Conservation (phyloP, 2,329 filamentous ascomycete genomes). For the Colletotrichum plurivorum region DNA sequence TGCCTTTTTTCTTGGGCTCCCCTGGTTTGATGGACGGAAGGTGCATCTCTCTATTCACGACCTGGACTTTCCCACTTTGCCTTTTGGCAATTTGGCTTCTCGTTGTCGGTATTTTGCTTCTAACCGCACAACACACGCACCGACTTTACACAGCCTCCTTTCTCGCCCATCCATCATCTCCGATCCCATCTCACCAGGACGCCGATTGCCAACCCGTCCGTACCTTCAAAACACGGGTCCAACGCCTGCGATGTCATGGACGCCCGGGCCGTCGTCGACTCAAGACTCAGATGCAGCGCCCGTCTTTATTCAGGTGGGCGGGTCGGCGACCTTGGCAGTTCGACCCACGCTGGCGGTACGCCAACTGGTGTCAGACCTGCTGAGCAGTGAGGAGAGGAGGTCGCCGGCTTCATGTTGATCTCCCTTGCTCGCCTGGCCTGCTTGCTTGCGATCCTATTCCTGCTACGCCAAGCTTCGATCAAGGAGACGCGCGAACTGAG, state of each 20-base stretch:
- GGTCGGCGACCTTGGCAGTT: constrained; percentile 31
- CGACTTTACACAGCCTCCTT: constrained; percentile 9
- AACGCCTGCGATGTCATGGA: constrained; percentile 5
- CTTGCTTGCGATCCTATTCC: background rate
- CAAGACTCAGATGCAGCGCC: constrained; percentile 1
- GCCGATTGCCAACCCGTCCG: constrained; percentile 3
- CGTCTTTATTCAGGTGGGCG: constrained; percentile 33
- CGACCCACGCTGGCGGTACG: constrained; percentile 36
- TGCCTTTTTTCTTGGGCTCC: too few relatives aligned
- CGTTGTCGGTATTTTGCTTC: constrained; percentile 5
- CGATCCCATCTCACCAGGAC: background rate
- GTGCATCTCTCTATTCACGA: too few relatives aligned
- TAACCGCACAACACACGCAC: constrained; percentile 2
- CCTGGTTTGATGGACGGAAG: too few relatives aligned
- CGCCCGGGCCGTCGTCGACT: constrained; percentile 2
- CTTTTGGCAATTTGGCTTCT: constrained; percentile 20
- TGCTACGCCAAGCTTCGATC: constrained; percentile 28
- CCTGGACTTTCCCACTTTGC: constrained; percentile 7
- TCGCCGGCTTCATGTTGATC: background rate
- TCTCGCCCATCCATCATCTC: background rate
- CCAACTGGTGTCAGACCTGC: constrained; percentile 30
- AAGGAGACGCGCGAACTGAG: constrained; percentile 5
- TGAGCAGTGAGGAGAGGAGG: background rate
- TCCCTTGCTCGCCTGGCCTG: constrained; percentile 1
- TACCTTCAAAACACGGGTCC: constrained; percentile 35